A percentile compares a stretch with the other conserved stretches of the same genome.
These are phyloP conservation scores for Ogataea polymorpha DNA, from an alignment of 805 yeast genomes.

Conservation along the genomic window DNA sequence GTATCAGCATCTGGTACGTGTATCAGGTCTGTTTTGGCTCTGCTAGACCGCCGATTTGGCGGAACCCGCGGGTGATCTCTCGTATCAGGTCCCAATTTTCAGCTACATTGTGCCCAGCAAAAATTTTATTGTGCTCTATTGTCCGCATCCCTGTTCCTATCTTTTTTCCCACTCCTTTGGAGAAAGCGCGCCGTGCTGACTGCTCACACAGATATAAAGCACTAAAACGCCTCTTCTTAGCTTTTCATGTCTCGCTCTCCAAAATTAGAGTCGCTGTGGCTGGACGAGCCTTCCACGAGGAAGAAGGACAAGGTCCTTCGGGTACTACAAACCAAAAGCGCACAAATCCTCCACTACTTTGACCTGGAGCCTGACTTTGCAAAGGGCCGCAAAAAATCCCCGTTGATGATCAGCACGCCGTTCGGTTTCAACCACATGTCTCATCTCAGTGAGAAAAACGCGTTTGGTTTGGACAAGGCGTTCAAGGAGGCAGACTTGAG, in stretches of 20 bases:
- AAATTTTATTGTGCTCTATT: background rate
- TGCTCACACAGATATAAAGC: constrained; percentile 2
- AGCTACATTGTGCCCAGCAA: background rate
- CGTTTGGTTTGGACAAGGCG: constrained; percentile 31
- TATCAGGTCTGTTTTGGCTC: background rate
- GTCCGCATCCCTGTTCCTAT: constrained; percentile 4
- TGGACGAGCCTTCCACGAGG: constrained; percentile 18
- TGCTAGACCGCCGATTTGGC: too few relatives aligned
- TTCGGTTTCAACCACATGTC: constrained; percentile 33
- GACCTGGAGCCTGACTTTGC: constrained; percentile 15
- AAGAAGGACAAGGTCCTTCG: constrained; percentile 10
- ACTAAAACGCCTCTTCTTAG: background rate
- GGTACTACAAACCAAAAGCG: constrained; percentile 11
- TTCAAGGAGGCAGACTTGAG: constrained; percentile 20
- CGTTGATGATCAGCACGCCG: constrained; percentile 31
- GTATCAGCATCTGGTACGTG: background rate
- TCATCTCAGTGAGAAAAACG: constrained; percentile 29
- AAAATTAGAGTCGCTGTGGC: constrained; percentile 24
- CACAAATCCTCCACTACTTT: constrained; percentile 19
- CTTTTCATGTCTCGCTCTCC: constrained; percentile 20
- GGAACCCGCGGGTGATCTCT: background rate
- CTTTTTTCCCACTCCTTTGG: constrained; percentile 1
- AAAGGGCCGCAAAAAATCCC: constrained; percentile 8
- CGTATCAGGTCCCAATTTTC: background rate
- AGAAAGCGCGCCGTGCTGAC: constrained; percentile 3